Percentiles rank a stretch among this genome's conserved stretches.
Evolutionary conservation across 78 protist genomes (phyloP).

Genomic region (Bodo saltans): DNA sequence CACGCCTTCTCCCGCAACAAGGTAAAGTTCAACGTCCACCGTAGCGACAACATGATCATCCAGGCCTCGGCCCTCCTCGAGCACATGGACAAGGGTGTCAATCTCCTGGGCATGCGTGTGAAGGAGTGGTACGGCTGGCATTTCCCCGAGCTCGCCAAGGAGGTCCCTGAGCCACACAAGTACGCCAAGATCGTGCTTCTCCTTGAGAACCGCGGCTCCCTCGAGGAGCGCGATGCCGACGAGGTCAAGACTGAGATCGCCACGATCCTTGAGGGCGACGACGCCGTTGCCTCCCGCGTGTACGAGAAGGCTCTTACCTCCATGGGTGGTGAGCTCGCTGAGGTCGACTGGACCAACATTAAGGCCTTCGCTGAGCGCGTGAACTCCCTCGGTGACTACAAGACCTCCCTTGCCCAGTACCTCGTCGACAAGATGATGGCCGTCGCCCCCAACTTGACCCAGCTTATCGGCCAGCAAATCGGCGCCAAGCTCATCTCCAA

Average conservation of each 20-base stretch:
- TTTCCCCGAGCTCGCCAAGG: constrained; percentile 96
- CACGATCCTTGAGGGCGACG: constrained; percentile 55
- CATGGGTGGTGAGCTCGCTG: constrained; percentile 59
- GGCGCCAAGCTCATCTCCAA: constrained; percentile 87
- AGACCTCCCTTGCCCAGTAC: constrained; percentile 65
- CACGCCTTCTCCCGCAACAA: constrained; percentile 86
- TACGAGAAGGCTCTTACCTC: constrained; percentile 2
- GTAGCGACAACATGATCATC: constrained; percentile 97
- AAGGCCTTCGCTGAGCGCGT: constrained; percentile 79
- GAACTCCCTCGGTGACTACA: constrained; percentile 77
- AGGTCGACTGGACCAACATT: constrained; percentile 75
- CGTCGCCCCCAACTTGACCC: constrained; percentile 94
- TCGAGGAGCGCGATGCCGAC: constrained; percentile 35
- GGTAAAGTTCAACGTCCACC: constrained; percentile 97
- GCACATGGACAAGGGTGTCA: constrained; percentile 95
- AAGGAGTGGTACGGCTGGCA: constrained; percentile 99
- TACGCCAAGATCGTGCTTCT: constrained; percentile 62
- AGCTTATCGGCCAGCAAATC: constrained; percentile 94
- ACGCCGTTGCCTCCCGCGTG: neutral
- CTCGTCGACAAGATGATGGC: constrained; percentile 81
- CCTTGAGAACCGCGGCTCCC: constrained; percentile 42
- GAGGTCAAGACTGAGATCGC: constrained; percentile 28
- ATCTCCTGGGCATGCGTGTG: constrained; percentile 91
- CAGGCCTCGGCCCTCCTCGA: constrained; percentile 93
- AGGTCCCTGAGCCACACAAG: constrained; percentile 77